Percentiles rank a stretch among this genome's conserved stretches.
These are phyloP conservation scores for Salix viminalis DNA, from an alignment of 345 rosid species.

Conservation along the genomic window DNA sequence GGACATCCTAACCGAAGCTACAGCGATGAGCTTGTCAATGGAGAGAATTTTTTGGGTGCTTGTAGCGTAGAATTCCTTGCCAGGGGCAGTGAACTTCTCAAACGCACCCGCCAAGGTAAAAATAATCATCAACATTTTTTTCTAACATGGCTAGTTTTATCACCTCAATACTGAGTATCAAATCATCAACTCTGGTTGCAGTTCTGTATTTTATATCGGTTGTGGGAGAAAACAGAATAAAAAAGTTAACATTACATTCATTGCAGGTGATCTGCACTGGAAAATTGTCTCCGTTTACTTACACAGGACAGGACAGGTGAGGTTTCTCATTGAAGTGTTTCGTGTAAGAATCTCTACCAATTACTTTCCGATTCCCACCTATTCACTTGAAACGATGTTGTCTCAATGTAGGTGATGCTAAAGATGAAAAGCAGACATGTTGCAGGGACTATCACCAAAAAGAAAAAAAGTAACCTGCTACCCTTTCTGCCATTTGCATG, in stretches of 20 bases:
- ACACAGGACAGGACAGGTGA: slow-evolving; percentile 56
- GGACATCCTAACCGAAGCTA: slow-evolving; percentile 32
- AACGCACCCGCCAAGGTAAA: slow-evolving; percentile 82
- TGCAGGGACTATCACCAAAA: slow-evolving; percentile 76
- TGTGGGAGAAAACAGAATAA: neutral
- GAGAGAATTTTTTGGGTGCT: slow-evolving; percentile 49
- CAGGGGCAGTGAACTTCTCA: slow-evolving; percentile 78
- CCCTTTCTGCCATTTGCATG: neutral
- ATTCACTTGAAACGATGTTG: neutral
- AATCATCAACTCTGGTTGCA: neutral
- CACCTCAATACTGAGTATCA: neutral
- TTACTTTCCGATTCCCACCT: neutral
- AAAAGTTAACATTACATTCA: neutral
- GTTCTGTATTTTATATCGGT: neutral
- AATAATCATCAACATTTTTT: neutral
- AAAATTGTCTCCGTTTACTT: slow-evolving; percentile 80
- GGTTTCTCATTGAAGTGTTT: neutral
- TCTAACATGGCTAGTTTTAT: neutral
- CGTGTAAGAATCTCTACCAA: neutral
- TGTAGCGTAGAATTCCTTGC: slow-evolving; percentile 73
- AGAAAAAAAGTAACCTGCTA: slow-evolving; percentile 50
- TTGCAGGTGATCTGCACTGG: slow-evolving; percentile 93
- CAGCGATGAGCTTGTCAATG: slow-evolving; percentile 57
- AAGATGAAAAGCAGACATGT: slow-evolving; percentile 92
- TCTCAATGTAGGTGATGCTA: slow-evolving; percentile 53